Evolutionary conservation across 179 eudicot genomes (phyloP).

Genomic region (Silene coronaria): DNA sequence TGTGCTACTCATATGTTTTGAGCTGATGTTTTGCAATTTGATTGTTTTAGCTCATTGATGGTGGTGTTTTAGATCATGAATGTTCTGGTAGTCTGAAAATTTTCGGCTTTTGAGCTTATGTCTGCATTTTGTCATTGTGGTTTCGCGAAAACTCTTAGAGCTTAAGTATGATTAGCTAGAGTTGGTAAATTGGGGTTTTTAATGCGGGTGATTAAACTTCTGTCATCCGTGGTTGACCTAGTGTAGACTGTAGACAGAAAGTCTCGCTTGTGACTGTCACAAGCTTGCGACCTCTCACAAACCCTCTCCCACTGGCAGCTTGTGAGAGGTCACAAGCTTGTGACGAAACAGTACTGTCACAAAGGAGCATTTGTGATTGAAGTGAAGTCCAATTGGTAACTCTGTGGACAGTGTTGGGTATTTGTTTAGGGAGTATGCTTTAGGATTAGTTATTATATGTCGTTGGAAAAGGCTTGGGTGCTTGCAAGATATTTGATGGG

Average conservation of each 20-base stretch:
- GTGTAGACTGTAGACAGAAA: too few relatives aligned
- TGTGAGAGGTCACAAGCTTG: too few relatives aligned
- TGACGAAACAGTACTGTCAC: too few relatives aligned
- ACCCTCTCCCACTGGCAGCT: too few relatives aligned
- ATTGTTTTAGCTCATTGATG: slow-evolving; percentile 4
- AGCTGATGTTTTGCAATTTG: slow-evolving; percentile 12
- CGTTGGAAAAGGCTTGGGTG: background rate
- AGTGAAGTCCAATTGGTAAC: background rate
- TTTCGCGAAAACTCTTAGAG: background rate
- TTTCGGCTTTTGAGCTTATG: slow-evolving; percentile 9
- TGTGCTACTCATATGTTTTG: background rate
- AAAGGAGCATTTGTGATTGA: too few relatives aligned
- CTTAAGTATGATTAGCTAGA: background rate
- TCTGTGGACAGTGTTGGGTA: background rate
- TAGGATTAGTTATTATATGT: background rate
- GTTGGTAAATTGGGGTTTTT: background rate
- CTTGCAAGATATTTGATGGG: background rate
- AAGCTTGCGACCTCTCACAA: too few relatives aligned
- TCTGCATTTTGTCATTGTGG: slow-evolving; percentile 6
- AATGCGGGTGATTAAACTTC: background rate
- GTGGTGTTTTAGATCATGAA: background rate
- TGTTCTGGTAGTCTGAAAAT: background rate
- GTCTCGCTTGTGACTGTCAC: too few relatives aligned
- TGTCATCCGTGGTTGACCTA: background rate
- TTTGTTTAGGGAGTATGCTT: background rate